Evolutionary conservation across 257 asterid genomes (phyloP).

Genomic region (Solanum bukasovii): DNA sequence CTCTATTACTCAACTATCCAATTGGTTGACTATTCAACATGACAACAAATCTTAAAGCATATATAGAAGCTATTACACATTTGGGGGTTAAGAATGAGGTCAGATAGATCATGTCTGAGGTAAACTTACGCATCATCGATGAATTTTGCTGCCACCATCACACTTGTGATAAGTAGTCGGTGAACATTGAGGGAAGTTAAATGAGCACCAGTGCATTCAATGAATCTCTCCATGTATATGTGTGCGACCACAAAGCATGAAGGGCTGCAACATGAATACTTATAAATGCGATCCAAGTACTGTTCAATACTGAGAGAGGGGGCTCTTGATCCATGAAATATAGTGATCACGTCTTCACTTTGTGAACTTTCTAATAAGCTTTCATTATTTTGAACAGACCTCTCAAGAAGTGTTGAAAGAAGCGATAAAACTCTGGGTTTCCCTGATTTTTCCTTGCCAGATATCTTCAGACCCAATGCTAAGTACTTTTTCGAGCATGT

Average conservation of each 20-base stretch:
- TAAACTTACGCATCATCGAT: slow-evolving; percentile 86
- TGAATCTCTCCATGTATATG: slow-evolving; percentile 58
- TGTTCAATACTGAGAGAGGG: slow-evolving; percentile 64
- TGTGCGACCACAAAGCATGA: slow-evolving; percentile 80
- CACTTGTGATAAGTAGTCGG: slow-evolving; percentile 74
- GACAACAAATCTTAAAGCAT: not conserved
- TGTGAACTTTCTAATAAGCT: slow-evolving; percentile 33
- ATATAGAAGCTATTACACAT: not conserved
- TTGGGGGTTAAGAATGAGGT: not conserved
- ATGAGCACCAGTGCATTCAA: slow-evolving; percentile 31
- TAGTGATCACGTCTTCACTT: slow-evolving; percentile 41
- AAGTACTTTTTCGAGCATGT: slow-evolving; percentile 27
- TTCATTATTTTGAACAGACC: slow-evolving; percentile 50
- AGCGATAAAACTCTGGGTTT: slow-evolving; percentile 62
- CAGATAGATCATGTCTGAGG: not conserved
- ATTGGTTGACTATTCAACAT: not conserved
- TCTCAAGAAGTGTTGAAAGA: slow-evolving; percentile 59
- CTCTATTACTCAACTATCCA: not conserved
- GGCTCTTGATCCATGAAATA: slow-evolving; percentile 76
- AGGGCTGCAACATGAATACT: slow-evolving; percentile 88
- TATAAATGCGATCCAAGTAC: slow-evolving; percentile 72
- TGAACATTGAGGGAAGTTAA: slow-evolving; percentile 73
- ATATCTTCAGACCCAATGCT: slow-evolving; percentile 47
- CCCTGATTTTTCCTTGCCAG: slow-evolving; percentile 30
- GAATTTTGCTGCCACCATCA: slow-evolving; percentile 92